Evolutionary conservation across 805 yeast species (phyloP), one percentile per base, ranked within the genome.

Genomic region (Pachysolen tannophilus): DNA sequence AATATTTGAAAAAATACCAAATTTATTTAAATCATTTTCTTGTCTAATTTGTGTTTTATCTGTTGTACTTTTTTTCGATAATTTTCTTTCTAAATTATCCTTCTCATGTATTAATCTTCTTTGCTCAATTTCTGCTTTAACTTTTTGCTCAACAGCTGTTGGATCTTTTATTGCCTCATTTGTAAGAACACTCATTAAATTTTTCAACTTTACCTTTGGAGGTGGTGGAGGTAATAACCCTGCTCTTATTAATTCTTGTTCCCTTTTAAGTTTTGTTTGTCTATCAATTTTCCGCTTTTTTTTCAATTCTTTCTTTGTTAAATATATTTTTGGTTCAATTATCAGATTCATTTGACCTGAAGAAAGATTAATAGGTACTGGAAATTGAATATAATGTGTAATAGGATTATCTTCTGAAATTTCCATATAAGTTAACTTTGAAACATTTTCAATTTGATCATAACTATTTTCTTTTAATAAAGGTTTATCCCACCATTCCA

Each of bases 401-500:
- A 86, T 72, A 0, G 82, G 80, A 27, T 53, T 52, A 13, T 61
- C 63, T 11, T 59, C 61, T 15, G 55, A 55, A 9, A 53, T 54
- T n/a, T 52, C 63, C 25, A 58, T 58, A 33, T 62, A 60, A 9
- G 60, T 55, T 1, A 58, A 33, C 10, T 48, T 43, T 2, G 43
- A 34, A 1, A 34, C 41, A 8, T 58, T 60, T 5, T 54, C 48
- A n/a, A 65, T 39, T 26, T 60, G 48, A 2, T 51, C 52, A 43
- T 72, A 67, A 27, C 50, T 50, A 19, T 60, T 61, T 9, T 44
- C 46, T 26, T 53, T 53, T 2, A 82, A 44, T 32, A 74, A 71
- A 2, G 74, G 74, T 35, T 57, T 52, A 57, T 90, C 96, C 97
- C 97, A 90, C 95, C 96, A 86, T 54, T 87, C 96, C 2, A 78